phyloP scores from a whole-genome alignment of 768 basidiomycete species.

The Termitomyces sp. region DNA sequence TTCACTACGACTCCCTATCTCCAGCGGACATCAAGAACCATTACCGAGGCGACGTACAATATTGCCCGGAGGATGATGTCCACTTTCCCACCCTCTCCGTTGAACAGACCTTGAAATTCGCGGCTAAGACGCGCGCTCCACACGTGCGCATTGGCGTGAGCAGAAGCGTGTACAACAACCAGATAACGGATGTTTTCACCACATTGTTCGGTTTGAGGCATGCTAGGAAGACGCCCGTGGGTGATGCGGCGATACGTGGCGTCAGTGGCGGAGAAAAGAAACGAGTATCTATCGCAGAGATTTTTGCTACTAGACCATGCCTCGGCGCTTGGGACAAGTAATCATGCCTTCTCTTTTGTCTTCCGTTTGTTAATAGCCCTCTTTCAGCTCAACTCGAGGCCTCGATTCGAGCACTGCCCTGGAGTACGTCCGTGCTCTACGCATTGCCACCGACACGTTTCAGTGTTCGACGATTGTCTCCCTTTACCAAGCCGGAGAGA shows the following conservation, averaged over 20 bases:
- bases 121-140: slow-evolving; percentile 63
- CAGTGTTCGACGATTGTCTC: slow-evolving; percentile 66
- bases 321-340: slow-evolving; percentile 36
- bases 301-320: slow-evolving; percentile 49
- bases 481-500: slow-evolving; percentile 80
- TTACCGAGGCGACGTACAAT: slow-evolving; percentile 76
- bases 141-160: slow-evolving; percentile 39
- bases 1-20: slow-evolving; percentile 72
- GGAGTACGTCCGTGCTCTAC: slow-evolving; percentile 65
- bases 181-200: slow-evolving; percentile 49
- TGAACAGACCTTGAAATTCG: slow-evolving; percentile 66
- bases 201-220: slow-evolving; percentile 77
- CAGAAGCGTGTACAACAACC: slow-evolving; percentile 35
- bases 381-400: slow-evolving; percentile 54
- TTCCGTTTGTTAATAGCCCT: neutral
- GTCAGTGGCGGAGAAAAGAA: slow-evolving; percentile 52
- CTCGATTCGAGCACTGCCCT: slow-evolving; percentile 67
- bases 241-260: slow-evolving; percentile 57
- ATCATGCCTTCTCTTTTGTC: neutral
- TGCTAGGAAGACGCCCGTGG: slow-evolving; percentile 58
- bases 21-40: slow-evolving; percentile 56
- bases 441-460: slow-evolving; percentile 55
- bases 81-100: slow-evolving; percentile 84
- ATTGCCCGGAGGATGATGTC: slow-evolving; percentile 80
- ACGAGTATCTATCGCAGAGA: slow-evolving; percentile 63